Evolutionary conservation across 2,329 filamentous ascomycete species (phyloP), one percentile per base, ranked within the genome.

Genomic region (Penicillium hordei): DNA sequence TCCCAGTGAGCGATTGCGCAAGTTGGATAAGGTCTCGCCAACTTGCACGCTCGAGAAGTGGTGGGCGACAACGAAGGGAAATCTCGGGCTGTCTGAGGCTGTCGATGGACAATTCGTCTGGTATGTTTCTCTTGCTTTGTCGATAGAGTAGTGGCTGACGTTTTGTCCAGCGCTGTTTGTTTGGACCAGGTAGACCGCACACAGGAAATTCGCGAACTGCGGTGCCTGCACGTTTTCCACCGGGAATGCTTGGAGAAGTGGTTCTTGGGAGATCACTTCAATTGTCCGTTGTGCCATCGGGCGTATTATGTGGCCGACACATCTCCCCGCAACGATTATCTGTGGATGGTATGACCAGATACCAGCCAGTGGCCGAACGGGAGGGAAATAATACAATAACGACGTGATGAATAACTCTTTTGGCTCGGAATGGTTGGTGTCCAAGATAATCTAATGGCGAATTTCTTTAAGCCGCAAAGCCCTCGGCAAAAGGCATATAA

Each of bases 141-240:
- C 31, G 23, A 7, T 19, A n/a, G 13, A 31, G 5, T 7, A 48
- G 17, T 53, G 19, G 58, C 55, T 46, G 27, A 34, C 21, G 13
- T 42, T 12, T 23, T 39, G 33, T 25, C 15, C 55, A 76, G 74
- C 57, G 74, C 69, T 4, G 68, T 76, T 36, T 76, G 74, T 49
- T 64, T 76, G n/a, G 74, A 76, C 7, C 68, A 70, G 27, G 74
- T 76, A 34, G 64, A 67, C 13, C 71, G 65, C 34, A 63, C 62
- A 4, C 70, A 76, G 31, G 68, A 75, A 33, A 75, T 76, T 50
- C 70, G 71, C 27, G 72, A 76, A 52, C 59, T 76, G 51, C 71
- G 70, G 53, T 76, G 74, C 50, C 61, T 73, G 57, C 74, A 76
- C 52, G 72, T 76, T 19, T 76, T 76, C 52, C 74, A 76, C 55